Conservation (phyloP, 768 basidiomycete species). For the Phaffia tasmanica region DNA sequence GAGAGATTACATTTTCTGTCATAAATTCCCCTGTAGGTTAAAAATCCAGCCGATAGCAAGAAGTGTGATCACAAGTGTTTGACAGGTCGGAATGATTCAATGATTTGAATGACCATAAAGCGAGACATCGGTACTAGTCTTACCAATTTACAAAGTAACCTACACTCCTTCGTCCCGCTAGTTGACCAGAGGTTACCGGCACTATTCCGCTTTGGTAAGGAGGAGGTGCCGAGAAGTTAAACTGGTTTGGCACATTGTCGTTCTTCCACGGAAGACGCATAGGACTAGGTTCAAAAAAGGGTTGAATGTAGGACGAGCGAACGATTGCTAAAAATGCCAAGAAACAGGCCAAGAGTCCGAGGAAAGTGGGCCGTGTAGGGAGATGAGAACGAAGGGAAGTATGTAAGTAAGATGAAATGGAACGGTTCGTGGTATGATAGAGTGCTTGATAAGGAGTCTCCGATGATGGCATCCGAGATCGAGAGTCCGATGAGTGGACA, state of each 20-base stretch:
- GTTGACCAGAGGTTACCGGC: background rate
- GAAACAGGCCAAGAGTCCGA: background rate
- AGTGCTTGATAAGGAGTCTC: too few species aligned
- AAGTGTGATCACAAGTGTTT: background rate
- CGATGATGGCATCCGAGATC: too few species aligned
- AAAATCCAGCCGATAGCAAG: background rate
- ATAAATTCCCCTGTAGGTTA: slow-evolving; percentile 65
- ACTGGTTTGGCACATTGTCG: slow-evolving; percentile 9
- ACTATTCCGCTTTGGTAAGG: background rate
- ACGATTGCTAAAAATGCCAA: background rate
- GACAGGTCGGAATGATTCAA: background rate
- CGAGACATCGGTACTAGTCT: too few species aligned
- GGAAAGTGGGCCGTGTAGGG: background rate
- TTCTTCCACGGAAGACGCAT: background rate
- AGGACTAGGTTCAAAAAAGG: background rate
- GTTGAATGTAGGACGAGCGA: background rate
- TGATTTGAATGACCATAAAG: background rate
- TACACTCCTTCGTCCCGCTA: background rate
- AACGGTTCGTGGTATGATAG: too few species aligned
- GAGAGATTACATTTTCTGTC: slow-evolving; percentile 55
- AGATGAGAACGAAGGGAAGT: background rate
- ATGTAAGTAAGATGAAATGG: too few species aligned
- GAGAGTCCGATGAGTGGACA: too few species aligned
- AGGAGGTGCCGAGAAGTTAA: background rate
- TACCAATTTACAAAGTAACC: slow-evolving; percentile 24